Evolutionary conservation across 441 rosid species (phyloP), one percentile per base, ranked within the genome.

Genomic region (Eruca vesicaria): DNA sequence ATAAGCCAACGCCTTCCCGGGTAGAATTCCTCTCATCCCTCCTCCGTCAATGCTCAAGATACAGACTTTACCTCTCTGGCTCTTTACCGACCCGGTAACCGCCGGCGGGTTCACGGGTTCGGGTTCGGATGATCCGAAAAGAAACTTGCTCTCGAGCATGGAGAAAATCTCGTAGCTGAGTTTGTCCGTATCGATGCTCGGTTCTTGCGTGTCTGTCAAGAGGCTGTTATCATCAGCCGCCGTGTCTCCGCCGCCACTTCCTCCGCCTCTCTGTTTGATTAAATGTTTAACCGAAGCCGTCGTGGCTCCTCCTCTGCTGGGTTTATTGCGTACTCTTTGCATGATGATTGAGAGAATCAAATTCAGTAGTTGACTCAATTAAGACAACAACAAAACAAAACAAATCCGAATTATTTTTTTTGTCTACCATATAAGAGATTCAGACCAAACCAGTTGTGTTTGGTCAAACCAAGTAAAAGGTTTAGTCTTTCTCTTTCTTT

Each of bases 81-180:
- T 90, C 88, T 94, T 92, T 76, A 86, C 78, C 12, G 75, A 71
- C 1, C 88, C 85, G 3, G 90, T 72, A 50, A 61, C 70, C 31
- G 72, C n/a, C 14, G 43, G 8, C 14, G 75, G 33, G 32, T 7
- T 35, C 9, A 53, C 23, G 7, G 66, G 50, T 67, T 72, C 68
- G 48, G 78, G 57, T 63, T 82, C 86, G 8, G 78, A 45, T 28
- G 72, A 90, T 20, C 96, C 98, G 69, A 89, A 92, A 32, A 94
- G 90, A 66, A 92, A 92, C 55, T 94, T 94, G 84, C 89, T 90
- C 59, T 94, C 98, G 19, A 94, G 89, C 53, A 94, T 90, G 3
- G 98, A 94, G 82, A 94, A 94, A 66, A 94, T 92, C 80, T 94
- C 98, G 78, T 94, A 94, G 81, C 99, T 94, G 73, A 94, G 89